Base-by-base conservation (phyloP, 2,329 filamentous ascomycete species). In the Paradendryphiella salina region DNA sequence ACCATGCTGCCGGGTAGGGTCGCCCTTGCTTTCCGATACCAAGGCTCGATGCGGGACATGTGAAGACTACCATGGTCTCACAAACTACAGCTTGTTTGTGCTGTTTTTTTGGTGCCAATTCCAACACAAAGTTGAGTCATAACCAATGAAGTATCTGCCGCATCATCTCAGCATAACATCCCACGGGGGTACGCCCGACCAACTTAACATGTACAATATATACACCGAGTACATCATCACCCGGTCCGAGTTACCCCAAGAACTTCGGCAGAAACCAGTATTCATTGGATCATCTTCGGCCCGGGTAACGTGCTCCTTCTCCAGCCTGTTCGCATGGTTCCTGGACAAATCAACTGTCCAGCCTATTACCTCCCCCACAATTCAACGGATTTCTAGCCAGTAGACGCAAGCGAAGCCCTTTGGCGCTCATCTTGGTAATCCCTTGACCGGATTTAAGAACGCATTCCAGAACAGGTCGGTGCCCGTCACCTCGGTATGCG, bases 271-370 rank as follows among this genome's bases (percentile, higher is more conserved):
- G n/a, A 36, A 10, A 15, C 20, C 17, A 32, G 21, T 23, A 31
- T 41, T n/a, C 21, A 20, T 29, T 29, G 23, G 15, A 9, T 7
- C 31, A 4, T 14, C 15, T 17, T 32, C 56, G 53, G 56, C 38
- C 56, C 56, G 56, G 49, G 36, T 18, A 29, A 34, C 39, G 21
- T 21, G 20, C 18, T 23, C 33, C 21, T 29, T 11, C 10, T 18
- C 33, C 14, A 31, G 38, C 18, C 10, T 41, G 33, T 15, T 41
- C 21, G 29, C 35, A 51, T 45, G 40, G 39, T 46, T 48, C 35
- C 10, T 44, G 53, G 56, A 46, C 56, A 53, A 59, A 56, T 39
- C 14, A 18, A 43, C 33, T 43, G 36, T 29, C 35, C 46, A 46
- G 38, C 50, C 52, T 56, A 46, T 47, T 29, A 51, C 38, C 18